Percentiles rank a stretch among this genome's conserved stretches.
Conservation (phyloP, 228 moss, liverwort and hornwort genomes). For the Sphagnum fallax region DNA sequence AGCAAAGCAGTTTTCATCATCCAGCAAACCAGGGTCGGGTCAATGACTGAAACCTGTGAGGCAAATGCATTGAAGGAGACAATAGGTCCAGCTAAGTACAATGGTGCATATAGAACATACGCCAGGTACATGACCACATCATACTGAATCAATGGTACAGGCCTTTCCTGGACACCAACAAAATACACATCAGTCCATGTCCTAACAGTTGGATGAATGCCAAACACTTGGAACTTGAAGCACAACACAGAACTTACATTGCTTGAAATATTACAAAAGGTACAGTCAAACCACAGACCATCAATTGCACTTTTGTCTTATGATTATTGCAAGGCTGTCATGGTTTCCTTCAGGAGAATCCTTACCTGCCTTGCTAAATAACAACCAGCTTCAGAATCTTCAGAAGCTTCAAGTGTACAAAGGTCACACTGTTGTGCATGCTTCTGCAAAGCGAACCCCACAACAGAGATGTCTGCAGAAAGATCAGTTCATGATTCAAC, state of each 20-base stretch:
- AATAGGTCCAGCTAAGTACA: conserved; percentile 94
- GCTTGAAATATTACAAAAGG: not conserved
- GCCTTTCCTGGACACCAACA: conserved; percentile 47
- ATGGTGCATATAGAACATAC: conserved; percentile 82
- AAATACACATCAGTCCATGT: not conserved
- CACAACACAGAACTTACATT: not conserved
- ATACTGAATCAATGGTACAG: conserved; percentile 52
- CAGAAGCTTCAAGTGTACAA: conserved; percentile 52
- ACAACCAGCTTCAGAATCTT: conserved; percentile 46
- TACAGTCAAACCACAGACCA: not conserved
- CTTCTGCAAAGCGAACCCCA: conserved; percentile 41
- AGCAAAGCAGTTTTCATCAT: not conserved
- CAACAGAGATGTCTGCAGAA: too few species aligned
- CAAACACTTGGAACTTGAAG: not conserved
- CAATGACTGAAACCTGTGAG: conserved; percentile 58
- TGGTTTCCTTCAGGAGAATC: not conserved
- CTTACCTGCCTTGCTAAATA: conserved; percentile 84
- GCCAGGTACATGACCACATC: conserved; percentile 73
- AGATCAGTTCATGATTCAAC: too few species aligned
- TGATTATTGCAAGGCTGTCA: too few species aligned
- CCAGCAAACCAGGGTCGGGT: not conserved
- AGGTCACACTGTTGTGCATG: conserved; percentile 58
- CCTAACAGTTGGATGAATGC: too few species aligned
- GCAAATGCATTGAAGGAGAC: conserved; percentile 90
- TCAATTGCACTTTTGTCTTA: not conserved